Conservation (phyloP, 2,329 filamentous ascomycete genomes). For the Aureobasidium lini region DNA sequence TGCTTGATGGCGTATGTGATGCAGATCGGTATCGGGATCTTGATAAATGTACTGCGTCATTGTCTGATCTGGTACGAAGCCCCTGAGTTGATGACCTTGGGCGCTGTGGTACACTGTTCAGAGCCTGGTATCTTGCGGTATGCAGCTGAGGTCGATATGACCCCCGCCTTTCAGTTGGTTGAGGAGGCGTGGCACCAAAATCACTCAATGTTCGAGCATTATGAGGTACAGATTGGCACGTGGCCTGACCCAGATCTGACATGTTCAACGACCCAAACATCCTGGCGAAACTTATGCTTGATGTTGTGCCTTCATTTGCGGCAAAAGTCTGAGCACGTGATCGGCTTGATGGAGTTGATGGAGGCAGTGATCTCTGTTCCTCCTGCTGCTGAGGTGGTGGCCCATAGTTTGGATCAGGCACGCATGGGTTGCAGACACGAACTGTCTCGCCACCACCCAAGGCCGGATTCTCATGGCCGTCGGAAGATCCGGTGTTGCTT, state of each 20-base stretch:
- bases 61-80: constrained; percentile 6
- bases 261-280: constrained; percentile 1
- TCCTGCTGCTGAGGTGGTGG: constrained; percentile 16
- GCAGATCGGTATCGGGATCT: constrained; percentile 4
- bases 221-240: constrained; percentile 6
- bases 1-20: neutral
- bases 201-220: constrained; percentile 3
- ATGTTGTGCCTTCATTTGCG: neutral
- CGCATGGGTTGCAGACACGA: constrained; percentile 64
- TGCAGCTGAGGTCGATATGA: constrained; percentile 7
- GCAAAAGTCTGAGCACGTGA: constrained; percentile 16
- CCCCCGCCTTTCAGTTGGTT: neutral
- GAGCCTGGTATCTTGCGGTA: constrained; percentile 9
- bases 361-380: constrained; percentile 7
- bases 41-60: neutral
- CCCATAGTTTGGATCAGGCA: constrained; percentile 48
- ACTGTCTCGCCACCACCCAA: constrained; percentile 61
- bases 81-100: constrained; percentile 1
- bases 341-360: constrained; percentile 4
- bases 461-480: constrained; percentile 36
- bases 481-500: constrained; percentile 22
- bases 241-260: neutral
- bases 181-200: neutral
- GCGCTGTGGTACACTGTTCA: constrained; percentile 7
- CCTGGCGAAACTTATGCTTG: constrained; percentile 7